A percentile compares a stretch with the other conserved stretches of the same genome.
phyloP scores from a whole-genome alignment of 2,329 filamentous ascomycete species.

The Neodidymelliopsis sp. region DNA sequence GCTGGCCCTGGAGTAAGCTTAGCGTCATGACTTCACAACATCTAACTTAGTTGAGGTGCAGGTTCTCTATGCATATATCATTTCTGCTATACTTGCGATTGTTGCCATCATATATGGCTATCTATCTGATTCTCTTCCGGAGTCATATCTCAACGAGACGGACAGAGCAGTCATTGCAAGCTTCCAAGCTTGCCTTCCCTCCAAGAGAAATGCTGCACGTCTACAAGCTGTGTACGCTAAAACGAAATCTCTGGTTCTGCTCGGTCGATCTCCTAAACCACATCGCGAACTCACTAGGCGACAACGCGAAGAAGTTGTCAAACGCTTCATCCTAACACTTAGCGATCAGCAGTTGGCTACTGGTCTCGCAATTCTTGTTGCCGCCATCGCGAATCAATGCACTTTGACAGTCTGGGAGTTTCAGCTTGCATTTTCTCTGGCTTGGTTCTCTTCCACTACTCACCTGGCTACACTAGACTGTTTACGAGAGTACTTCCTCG shows the following conservation, averaged over 20 bases:
- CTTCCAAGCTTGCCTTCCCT: constrained; percentile 13
- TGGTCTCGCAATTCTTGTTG: constrained; percentile 30
- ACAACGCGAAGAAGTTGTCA: constrained; percentile 23
- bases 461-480: constrained; percentile 30
- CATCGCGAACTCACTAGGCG: constrained; percentile 14
- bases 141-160: constrained; percentile 18
- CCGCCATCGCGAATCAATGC: constrained; percentile 26
- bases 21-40: not conserved
- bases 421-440: constrained; percentile 23
- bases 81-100: constrained; percentile 24
- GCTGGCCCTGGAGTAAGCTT: constrained; percentile 23
- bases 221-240: not conserved
- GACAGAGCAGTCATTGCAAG: constrained; percentile 18
- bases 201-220: not conserved
- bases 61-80: constrained; percentile 22
- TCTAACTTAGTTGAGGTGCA: not conserved
- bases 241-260: not conserved
- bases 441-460: constrained; percentile 36
- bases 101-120: constrained; percentile 23
- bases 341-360: constrained; percentile 36
- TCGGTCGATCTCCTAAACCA: not conserved
- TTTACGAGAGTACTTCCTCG: constrained; percentile 24
- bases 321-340: constrained; percentile 33
- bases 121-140: constrained; percentile 25
- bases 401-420: constrained; percentile 25